A percentile compares a stretch with the other conserved stretches of the same genome.
phyloP scores from a whole-genome alignment of 2,329 filamentous ascomycete genomes.

The Cordyceps farinosa region DNA sequence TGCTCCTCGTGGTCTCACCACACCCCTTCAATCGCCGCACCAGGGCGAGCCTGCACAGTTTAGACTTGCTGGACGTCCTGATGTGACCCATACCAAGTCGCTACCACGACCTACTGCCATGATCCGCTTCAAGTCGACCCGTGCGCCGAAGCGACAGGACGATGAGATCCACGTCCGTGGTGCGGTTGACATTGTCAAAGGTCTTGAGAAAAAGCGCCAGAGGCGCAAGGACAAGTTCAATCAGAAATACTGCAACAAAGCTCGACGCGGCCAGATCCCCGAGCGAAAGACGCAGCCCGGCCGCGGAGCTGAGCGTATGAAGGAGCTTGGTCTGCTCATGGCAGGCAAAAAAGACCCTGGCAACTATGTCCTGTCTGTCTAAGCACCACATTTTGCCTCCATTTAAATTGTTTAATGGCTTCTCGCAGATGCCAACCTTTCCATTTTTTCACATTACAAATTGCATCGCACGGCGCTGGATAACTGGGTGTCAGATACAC shows the following conservation, averaged over 20 bases:
- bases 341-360: slow-evolving; percentile 72
- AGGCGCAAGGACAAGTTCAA: slow-evolving; percentile 89
- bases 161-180: slow-evolving; percentile 70
- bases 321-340: slow-evolving; percentile 75
- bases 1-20: slow-evolving; percentile 47
- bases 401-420: slow-evolving; percentile 1
- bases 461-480: slow-evolving; percentile 15
- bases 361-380: slow-evolving; percentile 75
- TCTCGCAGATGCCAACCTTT: not conserved
- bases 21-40: slow-evolving; percentile 39
- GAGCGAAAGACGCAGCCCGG: slow-evolving; percentile 71
- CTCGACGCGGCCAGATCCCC: slow-evolving; percentile 61
- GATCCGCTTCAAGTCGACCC: slow-evolving; percentile 51
- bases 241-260: slow-evolving; percentile 83
- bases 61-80: slow-evolving; percentile 53
- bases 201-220: slow-evolving; percentile 89
- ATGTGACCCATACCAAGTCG: slow-evolving; percentile 76
- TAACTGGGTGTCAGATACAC: slow-evolving; percentile 8
- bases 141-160: slow-evolving; percentile 33
- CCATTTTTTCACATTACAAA: not conserved
- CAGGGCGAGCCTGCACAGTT: slow-evolving; percentile 36
- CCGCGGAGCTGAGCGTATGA: slow-evolving; percentile 88
- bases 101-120: slow-evolving; percentile 74
- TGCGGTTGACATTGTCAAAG: slow-evolving; percentile 97
- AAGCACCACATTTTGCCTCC: slow-evolving; percentile 25